Evolutionary conservation across 805 yeast species (phyloP), one percentile per base, ranked within the genome.

Genomic region (Metschnikowia matae): DNA sequence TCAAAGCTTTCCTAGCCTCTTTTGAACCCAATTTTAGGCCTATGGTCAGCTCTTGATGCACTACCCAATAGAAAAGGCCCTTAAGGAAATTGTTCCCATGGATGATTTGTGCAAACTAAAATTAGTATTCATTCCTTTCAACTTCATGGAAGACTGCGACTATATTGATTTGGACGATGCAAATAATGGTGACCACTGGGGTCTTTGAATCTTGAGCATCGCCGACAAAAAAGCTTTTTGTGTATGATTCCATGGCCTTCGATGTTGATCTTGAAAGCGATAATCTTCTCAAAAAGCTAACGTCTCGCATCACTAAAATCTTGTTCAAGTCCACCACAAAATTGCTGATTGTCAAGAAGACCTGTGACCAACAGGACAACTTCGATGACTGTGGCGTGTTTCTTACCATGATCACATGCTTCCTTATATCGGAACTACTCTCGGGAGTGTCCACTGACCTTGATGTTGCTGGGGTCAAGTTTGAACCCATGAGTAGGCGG

Each of bases 181-280:
- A 2, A 86, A 81, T 53, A 83, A 84, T 15, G 94, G 92, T 1
- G 82, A 82, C 42, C 94, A 87, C 65, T 87, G 95, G 94, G 82
- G 87, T 0, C 65, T 87, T 14, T 73, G 83, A 11, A 74, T 86
- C 14, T 69, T 83, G 6, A 74, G 77, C 33, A 54, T 77, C 7
- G 64, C 75, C 13, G 84, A 80, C n/a, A 38, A 66, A 69, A 15
- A 70, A 66, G 32, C 77, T 83, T 2, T 72, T 70, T 20, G 68
- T 84, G 10, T 84, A 82, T 60, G 94, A 87, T 59, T 81, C 87
- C 42, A 66, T 81, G 81, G 41, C 54, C 2, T 34, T 44, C 6
- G 63, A 62, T 15, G 49, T 36, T 20, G 65, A 62, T 8, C 80
- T 79, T 48, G 70, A 67, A 17, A 56, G 54, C 15, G 59, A 59